Evolutionary conservation across 345 rosid genomes (phyloP).

Genomic region (Gynandropsis gynandra): DNA sequence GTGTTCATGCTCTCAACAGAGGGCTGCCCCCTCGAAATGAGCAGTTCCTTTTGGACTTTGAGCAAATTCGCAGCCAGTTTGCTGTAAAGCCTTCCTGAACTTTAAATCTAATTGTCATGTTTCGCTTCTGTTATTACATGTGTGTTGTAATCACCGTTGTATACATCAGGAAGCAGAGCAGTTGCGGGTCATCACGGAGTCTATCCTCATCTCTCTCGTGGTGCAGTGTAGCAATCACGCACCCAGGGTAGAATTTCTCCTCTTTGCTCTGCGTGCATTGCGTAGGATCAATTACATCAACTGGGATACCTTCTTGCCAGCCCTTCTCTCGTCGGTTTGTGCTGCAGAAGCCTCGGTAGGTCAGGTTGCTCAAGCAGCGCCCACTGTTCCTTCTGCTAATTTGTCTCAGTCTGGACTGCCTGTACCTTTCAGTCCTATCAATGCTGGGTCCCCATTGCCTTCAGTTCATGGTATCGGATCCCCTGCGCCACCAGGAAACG

Average conservation of each 20-base stretch:
- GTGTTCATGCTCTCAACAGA: conserved; percentile 69
- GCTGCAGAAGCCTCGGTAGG: conserved; percentile 54
- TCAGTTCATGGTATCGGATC: conserved; percentile 76
- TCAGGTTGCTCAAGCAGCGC: conserved; percentile 53
- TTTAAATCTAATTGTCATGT: neutral
- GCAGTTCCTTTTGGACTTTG: conserved; percentile 77
- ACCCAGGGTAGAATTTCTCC: conserved; percentile 86
- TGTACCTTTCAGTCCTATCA: conserved; percentile 40
- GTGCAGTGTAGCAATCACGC: conserved; percentile 75
- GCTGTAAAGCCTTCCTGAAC: conserved; percentile 35
- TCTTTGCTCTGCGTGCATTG: conserved; percentile 74
- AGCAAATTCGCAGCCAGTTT: conserved; percentile 74
- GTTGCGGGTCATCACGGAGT: conserved; percentile 66
- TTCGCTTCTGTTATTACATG: neutral
- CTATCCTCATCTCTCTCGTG: conserved; percentile 70
- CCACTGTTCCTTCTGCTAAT: conserved; percentile 46
- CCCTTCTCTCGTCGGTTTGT: conserved; percentile 77
- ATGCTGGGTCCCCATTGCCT: conserved; percentile 53
- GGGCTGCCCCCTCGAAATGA: conserved; percentile 89
- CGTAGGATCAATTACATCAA: conserved; percentile 65
- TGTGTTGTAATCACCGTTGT: neutral
- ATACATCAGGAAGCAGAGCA: conserved; percentile 74
- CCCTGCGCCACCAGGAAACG: conserved; percentile 60
- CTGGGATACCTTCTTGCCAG: conserved; percentile 80
- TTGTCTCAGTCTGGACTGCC: conserved; percentile 56